These are phyloP conservation scores for Rhazya stricta DNA, from an alignment of 257 asterid species.

Conservation along the genomic window DNA sequence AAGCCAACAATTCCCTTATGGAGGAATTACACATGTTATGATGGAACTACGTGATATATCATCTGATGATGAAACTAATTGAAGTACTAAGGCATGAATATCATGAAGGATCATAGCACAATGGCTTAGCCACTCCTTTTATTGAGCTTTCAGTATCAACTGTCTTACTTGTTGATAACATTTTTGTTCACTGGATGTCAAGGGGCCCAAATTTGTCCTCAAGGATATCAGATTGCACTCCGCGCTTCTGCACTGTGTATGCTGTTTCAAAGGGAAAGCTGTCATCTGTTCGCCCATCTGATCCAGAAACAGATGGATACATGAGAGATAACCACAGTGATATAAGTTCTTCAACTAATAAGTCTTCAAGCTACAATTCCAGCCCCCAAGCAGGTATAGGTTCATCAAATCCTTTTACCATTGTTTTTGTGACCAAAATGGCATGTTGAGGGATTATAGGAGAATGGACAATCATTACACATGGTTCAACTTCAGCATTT, in stretches of 20 bases:
- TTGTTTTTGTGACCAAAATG: neutral
- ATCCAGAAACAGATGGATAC: constrained; percentile 49
- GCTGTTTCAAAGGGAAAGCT: constrained; percentile 76
- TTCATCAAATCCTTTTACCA: neutral
- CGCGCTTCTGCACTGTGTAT: constrained; percentile 64
- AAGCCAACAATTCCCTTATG: neutral
- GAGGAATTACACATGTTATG: neutral
- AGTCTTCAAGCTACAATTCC: constrained; percentile 36
- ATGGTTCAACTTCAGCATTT: neutral
- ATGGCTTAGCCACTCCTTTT: neutral
- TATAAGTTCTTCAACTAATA: constrained; percentile 39
- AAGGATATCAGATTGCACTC: constrained; percentile 50
- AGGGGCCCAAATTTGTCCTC: constrained; percentile 63
- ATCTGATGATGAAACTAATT: neutral
- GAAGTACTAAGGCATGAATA: neutral
- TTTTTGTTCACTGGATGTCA: constrained; percentile 7
- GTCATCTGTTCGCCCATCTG: constrained; percentile 61
- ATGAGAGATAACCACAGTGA: constrained; percentile 45
- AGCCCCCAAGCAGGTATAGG: constrained; percentile 47
- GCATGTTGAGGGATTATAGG: neutral
- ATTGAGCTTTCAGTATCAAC: neutral
- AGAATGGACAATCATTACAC: neutral
- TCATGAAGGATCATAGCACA: neutral
- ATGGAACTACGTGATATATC: neutral
- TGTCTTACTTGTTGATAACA: neutral